Evolutionary conservation across 768 basidiomycete species (phyloP), one percentile per base, ranked within the genome.

Genomic region (Tylopilus subfusipes): DNA sequence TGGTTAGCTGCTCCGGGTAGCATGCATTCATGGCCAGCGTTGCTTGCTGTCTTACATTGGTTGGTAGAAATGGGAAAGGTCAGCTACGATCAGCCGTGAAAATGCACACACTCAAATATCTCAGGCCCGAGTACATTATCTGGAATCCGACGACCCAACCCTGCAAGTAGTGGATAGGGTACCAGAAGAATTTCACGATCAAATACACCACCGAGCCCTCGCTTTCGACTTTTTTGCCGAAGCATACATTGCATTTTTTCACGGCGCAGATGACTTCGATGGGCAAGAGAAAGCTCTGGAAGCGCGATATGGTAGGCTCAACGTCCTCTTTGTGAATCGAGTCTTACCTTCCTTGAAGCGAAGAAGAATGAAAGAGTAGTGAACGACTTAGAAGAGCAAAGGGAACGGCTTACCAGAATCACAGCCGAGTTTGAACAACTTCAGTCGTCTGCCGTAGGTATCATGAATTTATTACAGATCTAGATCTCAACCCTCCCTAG

Each of bases 1-100:
- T 92, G 90, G 80, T 72, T 98, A 5, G 86, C 86, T 9, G 87
- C 94, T 2, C 90, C 93, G 0, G 95, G 91, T 0, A 88, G 86
- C 50, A 87, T 89, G 76, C 89, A 92, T 71, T 85, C 88, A n/a
- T 98, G 96, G 97, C 91, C 93, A 0, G 77, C 83, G 21, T 72
- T 97, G 24, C 76, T 98, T 16, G 96, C 90, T 21, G 88, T 90
- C 64, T 68, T 98, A 31, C 89, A 95, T 70, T 99, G 97, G 97
- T 73, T 99, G 14, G 90, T 90, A 9, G 86, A 91, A 62, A 69
- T 91, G 59, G 86, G 88, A 63, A 88, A 86, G 74, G 96, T 95
- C 62, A 25, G 77, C 67, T n/a, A 6, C 21, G 22, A 48, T 53
- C 29, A 12, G 48, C 54, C n/a, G 0, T 49, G 36, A 19, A 31